Base-by-base conservation (phyloP, 106 monocot genomes). In the Apostasia shenzhenica region DNA sequence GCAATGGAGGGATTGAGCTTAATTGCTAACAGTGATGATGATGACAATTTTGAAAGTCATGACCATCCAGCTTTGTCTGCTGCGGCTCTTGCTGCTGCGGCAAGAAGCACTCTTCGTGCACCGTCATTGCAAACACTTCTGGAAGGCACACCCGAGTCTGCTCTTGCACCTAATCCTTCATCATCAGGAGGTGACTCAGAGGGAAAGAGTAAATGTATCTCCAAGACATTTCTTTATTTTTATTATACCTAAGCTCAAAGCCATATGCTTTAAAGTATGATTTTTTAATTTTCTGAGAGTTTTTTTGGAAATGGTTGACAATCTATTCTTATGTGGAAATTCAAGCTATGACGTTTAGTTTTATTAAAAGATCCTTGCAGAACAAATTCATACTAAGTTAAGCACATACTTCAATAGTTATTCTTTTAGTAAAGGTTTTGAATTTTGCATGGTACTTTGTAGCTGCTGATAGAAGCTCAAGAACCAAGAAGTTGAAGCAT, bases 101-200 rank as follows among this genome's bases (percentile, higher is more conserved):
- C 99, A 11, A 92, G 99, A 83, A 93, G 81, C 78, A 85, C 93
- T 11, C 82, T 99, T 55, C 82, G 93, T 7, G 90, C 99, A 37
- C 99, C 93, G 5, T 99, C 99, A 71, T 83, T 99, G 74, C 93
- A 99, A 57, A 90, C 99, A 9, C 93, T 99, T 80, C 93, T 99
- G 51, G 99, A 99, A 74, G 87, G 77, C 59, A 71, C 83, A 64
- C 87, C 87, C 55, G 75, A 78, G 14, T 69, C 81, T 6, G 71
- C 82, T 70, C 71, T 73, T 46, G 67, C 72, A 43, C 68, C 83
- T 53, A 71, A 71, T 55, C 26, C 77, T 74, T 70, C 90, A 67
- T 90, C 99, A 1, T 93, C 99, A 13, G 87, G 81, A 7, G 89
- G 93, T 47, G 99, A 99, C 66, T 99, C 99, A 59, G 99, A 99